Evolutionary conservation across 805 yeast genomes (phyloP).

Genomic region (Brettanomyces bruxellensis): DNA sequence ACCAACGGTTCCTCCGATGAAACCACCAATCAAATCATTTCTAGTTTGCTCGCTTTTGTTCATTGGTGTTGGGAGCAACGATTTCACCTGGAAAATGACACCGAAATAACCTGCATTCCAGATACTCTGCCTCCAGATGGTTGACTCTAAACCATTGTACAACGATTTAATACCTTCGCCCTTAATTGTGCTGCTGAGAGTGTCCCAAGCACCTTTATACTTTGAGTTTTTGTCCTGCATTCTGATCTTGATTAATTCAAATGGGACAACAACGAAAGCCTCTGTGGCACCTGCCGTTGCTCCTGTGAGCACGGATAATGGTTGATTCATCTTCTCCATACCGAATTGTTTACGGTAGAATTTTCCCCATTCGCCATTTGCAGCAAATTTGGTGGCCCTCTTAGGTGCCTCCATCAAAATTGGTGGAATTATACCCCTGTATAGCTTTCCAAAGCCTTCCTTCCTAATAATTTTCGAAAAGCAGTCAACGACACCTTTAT

Average conservation of each 20-base stretch:
- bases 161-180: slow-evolving; percentile 73
- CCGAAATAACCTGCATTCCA: slow-evolving; percentile 99
- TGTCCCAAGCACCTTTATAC: slow-evolving; percentile 80
- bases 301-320: slow-evolving; percentile 84
- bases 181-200: slow-evolving; percentile 59
- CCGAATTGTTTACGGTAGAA: slow-evolving; percentile 68
- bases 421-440: slow-evolving; percentile 94
- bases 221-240: slow-evolving; percentile 81
- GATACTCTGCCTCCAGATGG: slow-evolving; percentile 90
- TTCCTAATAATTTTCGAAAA: slow-evolving; percentile 70
- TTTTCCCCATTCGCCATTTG: slow-evolving; percentile 94
- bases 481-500: slow-evolving; percentile 80
- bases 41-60: slow-evolving; percentile 64
- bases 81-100: slow-evolving; percentile 78
- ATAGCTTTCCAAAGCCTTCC: slow-evolving; percentile 79
- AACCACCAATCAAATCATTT: slow-evolving; percentile 86
- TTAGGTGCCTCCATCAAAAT: slow-evolving; percentile 99
- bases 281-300: slow-evolving; percentile 98
- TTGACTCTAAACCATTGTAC: slow-evolving; percentile 93
- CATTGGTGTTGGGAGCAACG: slow-evolving; percentile 68
- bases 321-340: slow-evolving; percentile 61
- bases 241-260: slow-evolving; percentile 91
- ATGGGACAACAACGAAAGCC: slow-evolving; percentile 94
- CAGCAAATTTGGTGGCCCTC: slow-evolving; percentile 97
- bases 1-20: slow-evolving; percentile 95